Evolutionary conservation across 1,284 basidiomycete species (phyloP), one percentile per base, ranked within the genome.

Genomic region (Tylopilus sp.): DNA sequence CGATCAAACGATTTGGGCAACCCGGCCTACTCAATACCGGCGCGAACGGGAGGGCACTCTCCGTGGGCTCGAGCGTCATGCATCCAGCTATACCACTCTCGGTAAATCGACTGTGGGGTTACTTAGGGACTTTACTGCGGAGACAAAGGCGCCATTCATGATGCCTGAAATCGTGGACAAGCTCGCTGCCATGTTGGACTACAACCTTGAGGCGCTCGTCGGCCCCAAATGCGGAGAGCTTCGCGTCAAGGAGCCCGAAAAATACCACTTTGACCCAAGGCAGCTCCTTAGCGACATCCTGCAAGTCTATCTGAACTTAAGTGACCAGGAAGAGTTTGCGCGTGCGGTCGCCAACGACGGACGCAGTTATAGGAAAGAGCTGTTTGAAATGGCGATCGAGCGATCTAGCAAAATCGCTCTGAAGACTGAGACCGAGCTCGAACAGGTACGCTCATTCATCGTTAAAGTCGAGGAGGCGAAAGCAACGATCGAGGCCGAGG

Each of bases 111-210:
- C 93, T 12, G 84, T 99, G 23, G 85, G 87, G 41, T 75, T 98
- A 19, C 79, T 99, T 55, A 92, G 92, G 65, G 80, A 91, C 48
- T 96, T 99, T 69, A 97, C 96, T 0, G 89, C 84, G 0, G 91
- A 97, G 64, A 92, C 92, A 0, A 92, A 89, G 62, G 82, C 79
- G 35, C 93, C 96, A 0, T 99, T 99, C 71, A 89, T 98, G 81
- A 89, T 91, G 68, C 88, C 91, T 3, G 97, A 99, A 71, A 97
- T 99, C 48, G 92, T 99, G 26, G 89, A 96, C 63, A 83, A 91
- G 34, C 78, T 99, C 15, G 96, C 97, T 4, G 95, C 95, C 1
- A 98, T 98, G 91, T 73, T 99, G 58, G 90, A 97, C 67, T 96
- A 96, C 73, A 98, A 98, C 63, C 75, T 99, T 21, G 84, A 89